Conservation (phyloP, 345 rosid species). For the Lumnitzera racemosa region DNA sequence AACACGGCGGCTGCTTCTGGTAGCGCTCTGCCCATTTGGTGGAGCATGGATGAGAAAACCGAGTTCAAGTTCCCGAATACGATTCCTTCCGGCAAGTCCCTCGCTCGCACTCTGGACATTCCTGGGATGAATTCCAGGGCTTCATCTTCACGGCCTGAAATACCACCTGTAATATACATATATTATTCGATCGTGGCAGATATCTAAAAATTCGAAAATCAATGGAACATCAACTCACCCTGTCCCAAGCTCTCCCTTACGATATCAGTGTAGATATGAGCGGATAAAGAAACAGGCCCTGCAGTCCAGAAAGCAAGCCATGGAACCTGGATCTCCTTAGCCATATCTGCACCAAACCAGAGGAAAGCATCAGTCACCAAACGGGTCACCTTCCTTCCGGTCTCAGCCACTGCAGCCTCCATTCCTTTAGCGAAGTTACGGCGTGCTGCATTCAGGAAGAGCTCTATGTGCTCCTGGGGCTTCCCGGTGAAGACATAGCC, state of each 20-base stretch:
- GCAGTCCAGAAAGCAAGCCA: conserved; percentile 54
- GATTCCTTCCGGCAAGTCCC: conserved; percentile 37
- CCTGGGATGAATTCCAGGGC: conserved; percentile 23
- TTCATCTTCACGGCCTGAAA: conserved; percentile 18
- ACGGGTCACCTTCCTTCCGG: conserved; percentile 23
- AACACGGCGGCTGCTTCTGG: conserved; percentile 30
- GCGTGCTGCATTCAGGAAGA: conserved; percentile 31
- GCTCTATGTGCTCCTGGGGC: conserved; percentile 25
- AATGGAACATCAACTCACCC: conserved; percentile 2
- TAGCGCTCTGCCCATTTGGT: conserved; percentile 23
- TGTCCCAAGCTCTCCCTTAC: conserved; percentile 16
- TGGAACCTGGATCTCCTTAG: conserved; percentile 24
- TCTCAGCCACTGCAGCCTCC: conserved; percentile 22
- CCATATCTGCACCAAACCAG: conserved; percentile 35
- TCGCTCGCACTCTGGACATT: conserved; percentile 20
- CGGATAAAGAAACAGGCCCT: conserved; percentile 32
- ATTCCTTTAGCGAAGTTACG: conserved; percentile 21
- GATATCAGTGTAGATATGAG: conserved; percentile 42
- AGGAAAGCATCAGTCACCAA: conserved; percentile 42
- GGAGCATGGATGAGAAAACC: conserved; percentile 27
- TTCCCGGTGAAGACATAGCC: conserved; percentile 18
- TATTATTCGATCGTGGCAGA: no score
- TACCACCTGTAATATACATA: conserved; percentile 3
- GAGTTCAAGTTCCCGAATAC: conserved; percentile 27
- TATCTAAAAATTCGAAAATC: no score